These are phyloP conservation scores for Phytophthora quininea DNA, from an alignment of 352 stramenopile genomes.

Conservation along the genomic window DNA sequence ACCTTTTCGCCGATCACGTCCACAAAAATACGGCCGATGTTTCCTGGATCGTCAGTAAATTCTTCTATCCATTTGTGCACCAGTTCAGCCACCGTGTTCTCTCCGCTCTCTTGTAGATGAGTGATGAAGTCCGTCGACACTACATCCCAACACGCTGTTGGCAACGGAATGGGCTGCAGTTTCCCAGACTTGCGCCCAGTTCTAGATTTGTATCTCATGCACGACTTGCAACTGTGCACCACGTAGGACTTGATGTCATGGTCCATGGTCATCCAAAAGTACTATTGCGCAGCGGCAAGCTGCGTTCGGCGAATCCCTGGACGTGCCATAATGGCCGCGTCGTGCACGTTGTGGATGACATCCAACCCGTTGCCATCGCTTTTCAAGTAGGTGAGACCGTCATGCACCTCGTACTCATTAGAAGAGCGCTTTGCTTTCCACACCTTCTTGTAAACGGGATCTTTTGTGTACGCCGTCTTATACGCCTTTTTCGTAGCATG, in stretches of 20 bases:
- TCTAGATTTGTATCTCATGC: slow-evolving; percentile 28
- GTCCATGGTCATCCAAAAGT: slow-evolving; percentile 8
- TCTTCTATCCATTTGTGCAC: neutral
- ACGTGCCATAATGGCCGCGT: slow-evolving; percentile 2
- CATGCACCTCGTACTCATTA: slow-evolving; percentile 3
- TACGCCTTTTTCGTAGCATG: neutral
- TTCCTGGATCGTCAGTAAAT: neutral
- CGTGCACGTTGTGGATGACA: slow-evolving; percentile 3
- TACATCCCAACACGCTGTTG: slow-evolving; percentile 24
- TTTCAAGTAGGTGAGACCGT: slow-evolving; percentile 6
- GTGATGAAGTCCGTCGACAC: slow-evolving; percentile 38
- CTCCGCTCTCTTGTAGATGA: neutral
- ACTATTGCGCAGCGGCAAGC: neutral
- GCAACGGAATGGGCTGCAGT: slow-evolving; percentile 21
- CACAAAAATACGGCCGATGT: neutral
- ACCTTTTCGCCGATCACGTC: neutral
- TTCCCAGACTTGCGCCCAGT: slow-evolving; percentile 19
- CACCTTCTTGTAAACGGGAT: slow-evolving; percentile 2
- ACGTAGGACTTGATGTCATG: slow-evolving; percentile 20
- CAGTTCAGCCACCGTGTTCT: neutral
- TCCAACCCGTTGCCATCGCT: slow-evolving; percentile 1
- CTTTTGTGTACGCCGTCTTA: slow-evolving; percentile 2
- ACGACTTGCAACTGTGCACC: slow-evolving; percentile 28
- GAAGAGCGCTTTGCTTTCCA: neutral
- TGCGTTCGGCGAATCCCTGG: neutral